A percentile compares a stretch with the other conserved stretches of the same genome.
phyloP scores from a whole-genome alignment of 441 rosid species.

The Bruguiera hainesii region DNA sequence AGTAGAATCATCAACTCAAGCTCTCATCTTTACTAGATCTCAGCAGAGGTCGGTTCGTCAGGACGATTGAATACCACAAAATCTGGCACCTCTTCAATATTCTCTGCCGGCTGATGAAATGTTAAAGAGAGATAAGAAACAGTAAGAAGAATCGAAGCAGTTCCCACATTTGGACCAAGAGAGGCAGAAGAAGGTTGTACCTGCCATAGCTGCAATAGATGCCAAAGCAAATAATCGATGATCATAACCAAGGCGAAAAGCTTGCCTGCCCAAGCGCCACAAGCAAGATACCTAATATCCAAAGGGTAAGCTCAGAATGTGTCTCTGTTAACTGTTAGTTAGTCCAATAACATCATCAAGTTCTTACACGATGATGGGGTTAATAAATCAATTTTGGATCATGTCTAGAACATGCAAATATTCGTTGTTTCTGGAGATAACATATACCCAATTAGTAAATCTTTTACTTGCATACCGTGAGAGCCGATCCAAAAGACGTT shows the following conservation, averaged over 20 bases:
- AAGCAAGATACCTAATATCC: conserved; percentile 62
- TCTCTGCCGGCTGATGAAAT: conserved; percentile 16
- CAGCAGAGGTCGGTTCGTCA: conserved; percentile 17
- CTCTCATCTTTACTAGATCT: conserved; percentile 8
- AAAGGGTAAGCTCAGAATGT: neutral
- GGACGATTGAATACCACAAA: conserved; percentile 19
- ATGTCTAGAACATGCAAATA: too few relatives aligned
- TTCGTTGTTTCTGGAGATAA: neutral
- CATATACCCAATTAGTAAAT: neutral
- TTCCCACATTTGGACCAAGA: too few relatives aligned
- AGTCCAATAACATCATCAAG: too few relatives aligned
- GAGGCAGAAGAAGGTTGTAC: conserved; percentile 24
- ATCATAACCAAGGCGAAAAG: conserved; percentile 92
- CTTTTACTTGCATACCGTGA: conserved; percentile 44
- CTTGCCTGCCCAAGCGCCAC: conserved; percentile 97
- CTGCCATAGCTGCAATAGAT: conserved; percentile 59
- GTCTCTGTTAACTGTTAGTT: too few relatives aligned
- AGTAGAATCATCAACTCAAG: conserved; percentile 7
- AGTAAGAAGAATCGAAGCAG: conserved; percentile 11
- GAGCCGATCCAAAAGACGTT: conserved; percentile 57
- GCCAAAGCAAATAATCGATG: conserved; percentile 72
- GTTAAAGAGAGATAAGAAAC: too few relatives aligned
- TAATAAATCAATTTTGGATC: too few relatives aligned
- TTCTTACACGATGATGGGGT: too few relatives aligned
- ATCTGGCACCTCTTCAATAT: conserved; percentile 75